Evolutionary conservation across 2,329 filamentous ascomycete species (phyloP).

Genomic region (Sphaerulina populicola): DNA sequence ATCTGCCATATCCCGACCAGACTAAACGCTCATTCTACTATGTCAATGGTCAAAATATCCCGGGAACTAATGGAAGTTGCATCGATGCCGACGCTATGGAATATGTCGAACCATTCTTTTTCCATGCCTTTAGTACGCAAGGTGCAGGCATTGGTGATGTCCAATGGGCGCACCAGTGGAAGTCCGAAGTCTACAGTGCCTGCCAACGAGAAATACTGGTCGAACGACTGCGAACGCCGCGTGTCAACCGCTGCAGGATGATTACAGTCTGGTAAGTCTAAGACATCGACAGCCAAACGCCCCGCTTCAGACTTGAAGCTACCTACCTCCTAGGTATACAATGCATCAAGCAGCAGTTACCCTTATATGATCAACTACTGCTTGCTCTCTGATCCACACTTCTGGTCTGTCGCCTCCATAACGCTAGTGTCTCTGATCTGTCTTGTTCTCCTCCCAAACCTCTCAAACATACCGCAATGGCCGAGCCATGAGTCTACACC

Average conservation of each 20-base stretch:
- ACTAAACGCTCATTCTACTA: not conserved
- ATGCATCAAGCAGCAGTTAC: too few relatives aligned
- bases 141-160: not conserved
- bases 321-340: too few relatives aligned
- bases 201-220: slow-evolving; percentile 1
- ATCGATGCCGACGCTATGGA: not conserved
- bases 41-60: not conserved
- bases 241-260: not conserved
- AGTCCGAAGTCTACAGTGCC: slow-evolving; percentile 7
- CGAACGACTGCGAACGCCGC: slow-evolving; percentile 3
- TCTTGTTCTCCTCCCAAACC: too few relatives aligned
- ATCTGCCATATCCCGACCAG: not conserved
- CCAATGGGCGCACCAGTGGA: slow-evolving; percentile 1
- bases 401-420: too few relatives aligned
- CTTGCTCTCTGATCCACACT: too few relatives aligned
- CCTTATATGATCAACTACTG: too few relatives aligned
- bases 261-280: not conserved
- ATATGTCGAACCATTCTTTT: not conserved
- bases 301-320: not conserved
- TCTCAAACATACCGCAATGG: too few relatives aligned
- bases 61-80: not conserved
- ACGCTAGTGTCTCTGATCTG: too few relatives aligned
- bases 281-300: not conserved
- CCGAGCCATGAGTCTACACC: too few relatives aligned
- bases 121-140: too few relatives aligned